phyloP scores from a whole-genome alignment of 805 yeast species.

The Pichia rugopelliculosa region DNA sequence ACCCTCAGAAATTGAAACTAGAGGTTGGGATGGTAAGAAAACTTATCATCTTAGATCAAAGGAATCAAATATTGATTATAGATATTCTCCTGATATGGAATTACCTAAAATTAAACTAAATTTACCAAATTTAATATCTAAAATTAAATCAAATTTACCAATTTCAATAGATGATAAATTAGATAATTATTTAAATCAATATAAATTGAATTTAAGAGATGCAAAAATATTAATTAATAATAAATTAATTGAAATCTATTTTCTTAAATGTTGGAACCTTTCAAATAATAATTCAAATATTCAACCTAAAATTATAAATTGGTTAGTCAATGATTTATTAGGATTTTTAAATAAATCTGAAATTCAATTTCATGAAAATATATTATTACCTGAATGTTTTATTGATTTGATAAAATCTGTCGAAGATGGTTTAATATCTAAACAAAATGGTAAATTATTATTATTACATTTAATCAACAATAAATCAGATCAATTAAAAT shows the following conservation, averaged over 20 bases:
- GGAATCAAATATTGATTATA: constrained; percentile 76
- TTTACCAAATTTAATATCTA: constrained; percentile 33
- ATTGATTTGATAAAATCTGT: constrained; percentile 51
- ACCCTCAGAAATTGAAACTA: constrained; percentile 46
- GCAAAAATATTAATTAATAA: constrained; percentile 61
- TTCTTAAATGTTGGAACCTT: constrained; percentile 33
- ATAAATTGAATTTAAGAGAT: constrained; percentile 57
- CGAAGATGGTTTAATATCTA: constrained; percentile 36
- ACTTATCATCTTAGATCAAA: constrained; percentile 68
- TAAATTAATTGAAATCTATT: constrained; percentile 44
- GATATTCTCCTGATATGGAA: constrained; percentile 95
- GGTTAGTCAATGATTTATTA: constrained; percentile 76
- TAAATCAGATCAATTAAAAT: constrained; percentile 29
- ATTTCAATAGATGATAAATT: constrained; percentile 55
- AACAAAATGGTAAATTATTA: constrained; percentile 59
- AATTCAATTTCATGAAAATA: constrained; percentile 24
- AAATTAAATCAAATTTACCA: constrained; percentile 39
- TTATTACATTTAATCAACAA: constrained; percentile 53
- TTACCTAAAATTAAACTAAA: constrained; percentile 52
- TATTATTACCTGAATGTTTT: constrained; percentile 37
- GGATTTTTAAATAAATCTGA: constrained; percentile 58
- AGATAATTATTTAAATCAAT: constrained; percentile 42
- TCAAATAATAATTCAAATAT: constrained; percentile 14
- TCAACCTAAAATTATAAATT: constrained; percentile 23
- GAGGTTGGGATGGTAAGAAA: constrained; percentile 82